Evolutionary conservation across 73 alveolate genomes (phyloP).

Genomic region (Paramecium octaurelia): DNA sequence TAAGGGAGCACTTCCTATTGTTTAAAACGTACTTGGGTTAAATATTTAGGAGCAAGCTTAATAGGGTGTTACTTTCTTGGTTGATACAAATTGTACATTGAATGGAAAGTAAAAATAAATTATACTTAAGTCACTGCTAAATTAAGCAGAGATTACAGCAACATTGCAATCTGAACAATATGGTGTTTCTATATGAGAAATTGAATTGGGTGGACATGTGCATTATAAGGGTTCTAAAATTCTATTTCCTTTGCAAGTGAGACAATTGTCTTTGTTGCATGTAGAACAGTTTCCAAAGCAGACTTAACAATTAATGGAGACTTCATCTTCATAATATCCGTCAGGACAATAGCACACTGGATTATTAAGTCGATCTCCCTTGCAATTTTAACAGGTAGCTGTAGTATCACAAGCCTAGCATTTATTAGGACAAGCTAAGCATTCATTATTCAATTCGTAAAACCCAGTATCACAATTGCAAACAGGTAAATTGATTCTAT

Average conservation of each 20-base stretch:
- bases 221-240: neutral
- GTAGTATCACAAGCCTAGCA: neutral
- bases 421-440: neutral
- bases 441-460: neutral
- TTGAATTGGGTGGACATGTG: neutral
- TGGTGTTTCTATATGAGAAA: neutral
- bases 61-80: neutral
- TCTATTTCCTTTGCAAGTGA: neutral
- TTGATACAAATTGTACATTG: neutral
- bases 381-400: neutral
- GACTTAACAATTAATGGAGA: neutral
- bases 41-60: neutral
- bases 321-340: neutral
- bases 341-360: neutral
- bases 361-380: neutral
- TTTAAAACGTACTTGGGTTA: neutral
- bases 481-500: neutral
- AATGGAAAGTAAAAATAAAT: neutral
- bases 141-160: neutral
- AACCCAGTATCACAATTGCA: neutral
- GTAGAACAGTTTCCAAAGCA: neutral
- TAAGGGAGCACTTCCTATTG: neutral
- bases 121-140: neutral
- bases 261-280: neutral
- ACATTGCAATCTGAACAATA: neutral